Percentiles rank a stretch among this genome's conserved stretches.
These are phyloP conservation scores for Chiua sp. DNA, from an alignment of 1,284 basidiomycete genomes.

Conservation along the genomic window DNA sequence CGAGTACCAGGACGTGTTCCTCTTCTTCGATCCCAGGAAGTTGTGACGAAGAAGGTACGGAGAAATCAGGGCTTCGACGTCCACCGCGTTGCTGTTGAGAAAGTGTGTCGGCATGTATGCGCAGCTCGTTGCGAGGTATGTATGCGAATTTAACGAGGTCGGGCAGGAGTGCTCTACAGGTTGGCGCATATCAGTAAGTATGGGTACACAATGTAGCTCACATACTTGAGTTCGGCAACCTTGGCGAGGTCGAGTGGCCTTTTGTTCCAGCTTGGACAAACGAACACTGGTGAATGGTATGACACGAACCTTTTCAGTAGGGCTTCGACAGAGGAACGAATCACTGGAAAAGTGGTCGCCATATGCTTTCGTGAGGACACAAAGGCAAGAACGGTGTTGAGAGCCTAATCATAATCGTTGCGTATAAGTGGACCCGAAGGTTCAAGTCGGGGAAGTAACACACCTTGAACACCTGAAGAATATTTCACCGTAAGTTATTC, in stretches of 20 bases:
- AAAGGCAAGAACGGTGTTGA: conserved; percentile 92
- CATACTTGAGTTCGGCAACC: conserved; percentile 87
- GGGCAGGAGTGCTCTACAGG: conserved; percentile 74
- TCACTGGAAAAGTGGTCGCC: conserved; percentile 79
- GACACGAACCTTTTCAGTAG: conserved; percentile 69
- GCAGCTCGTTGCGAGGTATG: conserved; percentile 69
- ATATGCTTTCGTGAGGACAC: conserved; percentile 84
- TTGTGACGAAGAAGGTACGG: conserved; percentile 28
- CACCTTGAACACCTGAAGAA: conserved; percentile 39
- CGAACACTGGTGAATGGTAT: neutral
- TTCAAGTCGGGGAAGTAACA: conserved; percentile 18
- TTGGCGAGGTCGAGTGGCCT: conserved; percentile 82
- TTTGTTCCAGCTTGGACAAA: conserved; percentile 13
- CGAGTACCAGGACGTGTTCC: conserved; percentile 76
- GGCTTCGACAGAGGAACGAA: conserved; percentile 80
- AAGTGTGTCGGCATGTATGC: conserved; percentile 54
- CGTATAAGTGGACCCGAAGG: neutral
- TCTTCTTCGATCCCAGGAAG: conserved; percentile 41
- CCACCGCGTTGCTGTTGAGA: conserved; percentile 27
- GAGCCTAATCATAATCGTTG: conserved; percentile 55
- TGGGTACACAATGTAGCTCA: neutral
- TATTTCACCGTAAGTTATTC: neutral
- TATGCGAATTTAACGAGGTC: conserved; percentile 86
- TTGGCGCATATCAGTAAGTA: neutral
- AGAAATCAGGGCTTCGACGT: conserved; percentile 47